phyloP scores from a whole-genome alignment of 2,329 filamentous ascomycete species.

The Chaetomiaceae sp. region DNA sequence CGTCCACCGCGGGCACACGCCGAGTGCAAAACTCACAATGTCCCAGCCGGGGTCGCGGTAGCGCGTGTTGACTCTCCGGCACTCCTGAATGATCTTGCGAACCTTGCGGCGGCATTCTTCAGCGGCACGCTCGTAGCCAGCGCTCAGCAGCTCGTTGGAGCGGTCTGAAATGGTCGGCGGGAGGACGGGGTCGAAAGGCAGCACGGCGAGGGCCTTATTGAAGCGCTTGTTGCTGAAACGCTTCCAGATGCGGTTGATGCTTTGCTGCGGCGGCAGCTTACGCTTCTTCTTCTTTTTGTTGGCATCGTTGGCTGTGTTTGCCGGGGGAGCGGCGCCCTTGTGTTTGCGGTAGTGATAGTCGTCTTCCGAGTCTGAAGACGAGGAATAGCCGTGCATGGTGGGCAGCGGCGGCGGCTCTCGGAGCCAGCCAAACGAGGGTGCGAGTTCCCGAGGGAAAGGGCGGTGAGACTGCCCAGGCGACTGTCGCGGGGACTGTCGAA shows the following conservation, averaged over 20 bases:
- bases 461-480: neutral
- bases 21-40: conserved; percentile 50
- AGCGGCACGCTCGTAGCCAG: conserved; percentile 57
- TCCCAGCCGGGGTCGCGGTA: conserved; percentile 64
- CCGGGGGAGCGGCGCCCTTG: conserved; percentile 18
- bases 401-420: conserved; percentile 4
- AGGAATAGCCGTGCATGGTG: conserved; percentile 28
- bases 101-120: conserved; percentile 59
- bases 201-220: conserved; percentile 57
- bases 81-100: conserved; percentile 57
- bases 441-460: conserved; percentile 2
- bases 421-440: neutral
- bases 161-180: conserved; percentile 44
- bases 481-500: neutral
- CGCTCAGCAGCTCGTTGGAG: conserved; percentile 54
- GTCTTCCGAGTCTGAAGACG: conserved; percentile 26
- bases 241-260: conserved; percentile 62
- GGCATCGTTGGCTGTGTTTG: conserved; percentile 19
- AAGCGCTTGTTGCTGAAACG: conserved; percentile 55
- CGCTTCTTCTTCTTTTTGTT: conserved; percentile 54
- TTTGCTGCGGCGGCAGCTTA: conserved; percentile 55
- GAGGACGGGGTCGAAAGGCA: conserved; percentile 57
- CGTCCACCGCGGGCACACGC: too few species aligned
- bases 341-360: conserved; percentile 25
- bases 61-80: conserved; percentile 68